Conservation (phyloP, 2,329 filamentous ascomycete species). For the Aspergillus quadrilineatus region DNA sequence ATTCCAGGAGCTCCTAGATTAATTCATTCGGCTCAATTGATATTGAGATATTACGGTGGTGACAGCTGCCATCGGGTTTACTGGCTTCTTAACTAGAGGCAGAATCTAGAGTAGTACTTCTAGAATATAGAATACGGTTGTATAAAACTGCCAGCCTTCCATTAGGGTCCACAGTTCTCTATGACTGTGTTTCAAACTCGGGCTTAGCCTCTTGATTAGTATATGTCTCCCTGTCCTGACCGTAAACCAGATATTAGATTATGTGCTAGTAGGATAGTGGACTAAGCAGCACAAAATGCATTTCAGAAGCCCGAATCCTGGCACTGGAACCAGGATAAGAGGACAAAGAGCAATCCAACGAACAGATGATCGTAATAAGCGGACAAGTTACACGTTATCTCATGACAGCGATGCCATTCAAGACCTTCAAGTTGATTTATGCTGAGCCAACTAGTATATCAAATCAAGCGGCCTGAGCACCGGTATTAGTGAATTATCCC, state of each 20-base stretch:
- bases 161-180: no score
- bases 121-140: background rate
- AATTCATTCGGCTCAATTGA: background rate
- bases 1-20: background rate
- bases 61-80: background rate
- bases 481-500: background rate
- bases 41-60: background rate
- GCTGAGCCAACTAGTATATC: background rate
- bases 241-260: background rate
- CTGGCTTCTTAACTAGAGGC: no score
- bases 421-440: background rate
- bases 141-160: background rate
- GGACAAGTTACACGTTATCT: conserved; percentile 4
- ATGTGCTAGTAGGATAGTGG: conserved; percentile 10
- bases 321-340: background rate
- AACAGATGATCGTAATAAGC: background rate
- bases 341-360: background rate
- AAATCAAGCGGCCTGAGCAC: background rate
- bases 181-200: background rate
- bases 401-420: background rate
- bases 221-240: background rate
- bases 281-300: background rate
- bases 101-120: background rate
- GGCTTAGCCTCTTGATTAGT: background rate
- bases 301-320: background rate